Evolutionary conservation across 2,329 filamentous ascomycete genomes (phyloP), one percentile per base, ranked within the genome.

Genomic region (Tolypocladium ophioglossoides): DNA sequence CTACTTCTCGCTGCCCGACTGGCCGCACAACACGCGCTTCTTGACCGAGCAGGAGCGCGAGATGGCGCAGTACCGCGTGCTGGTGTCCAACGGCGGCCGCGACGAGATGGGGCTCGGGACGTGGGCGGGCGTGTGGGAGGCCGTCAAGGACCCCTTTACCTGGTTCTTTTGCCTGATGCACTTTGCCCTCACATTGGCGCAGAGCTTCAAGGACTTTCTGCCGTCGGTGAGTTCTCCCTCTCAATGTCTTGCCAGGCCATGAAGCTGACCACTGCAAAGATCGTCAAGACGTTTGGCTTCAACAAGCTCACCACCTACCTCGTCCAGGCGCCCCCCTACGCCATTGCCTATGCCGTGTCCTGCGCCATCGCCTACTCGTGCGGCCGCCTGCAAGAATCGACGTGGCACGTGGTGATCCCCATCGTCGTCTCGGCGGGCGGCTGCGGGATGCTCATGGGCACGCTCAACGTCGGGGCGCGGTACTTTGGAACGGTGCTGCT

Each of bases 121-220:
- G 0, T 72, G 66, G 69, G 65, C 68, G 30, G 70, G 70, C 8
- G 46, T 72, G 22, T 65, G 64, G 47, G 57, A 61, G 11, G 67
- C 67, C 2, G 56, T 63, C 54, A 64, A 58, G 50, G 70, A 72
- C 35, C 70, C 69, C 0, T 71, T 69, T 54, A 72, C 70, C 10
- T 72, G 69, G 70, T 62, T 65, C 58, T 72, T 72, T 59, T 68
- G 64, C 52, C 54, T 64, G 14, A 71, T 73, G 65, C 71, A 73
- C 55, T 72, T 72, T 11, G 70, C 72, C 20, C 74, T 75, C 53
- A 70, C 75, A n/a, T 67, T 73, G 2, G 72, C 72, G 6, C 62
- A 60, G 59, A 66, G 70, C 8, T 70, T 71, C 59, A 72, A 71
- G 54, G 69, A 69, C 55, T 74, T 74, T 63, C 63, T 71, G 39